Conservation (phyloP, 495 filamentous ascomycete species). For the Penicillium roqueforti region DNA sequence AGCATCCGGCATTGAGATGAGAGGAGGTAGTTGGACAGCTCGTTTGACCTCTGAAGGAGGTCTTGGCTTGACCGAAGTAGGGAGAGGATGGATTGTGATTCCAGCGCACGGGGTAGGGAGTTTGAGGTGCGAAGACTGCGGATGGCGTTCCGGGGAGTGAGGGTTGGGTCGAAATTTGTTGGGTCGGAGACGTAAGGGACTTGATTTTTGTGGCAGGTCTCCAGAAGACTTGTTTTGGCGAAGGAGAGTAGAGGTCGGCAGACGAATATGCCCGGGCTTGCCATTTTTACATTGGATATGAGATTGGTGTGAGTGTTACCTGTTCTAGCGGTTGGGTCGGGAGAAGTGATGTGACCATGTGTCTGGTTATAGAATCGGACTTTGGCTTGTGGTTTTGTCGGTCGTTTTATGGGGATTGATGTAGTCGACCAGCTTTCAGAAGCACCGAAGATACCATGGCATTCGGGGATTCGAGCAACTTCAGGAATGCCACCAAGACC, state of each 20-base stretch:
- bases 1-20: slow-evolving; percentile 31
- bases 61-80: slow-evolving; percentile 40
- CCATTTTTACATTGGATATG: slow-evolving; percentile 36
- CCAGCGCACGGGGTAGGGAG: slow-evolving; percentile 64
- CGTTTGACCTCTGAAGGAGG: slow-evolving; percentile 24
- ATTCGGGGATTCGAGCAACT: slow-evolving; percentile 72
- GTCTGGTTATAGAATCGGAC: slow-evolving; percentile 12
- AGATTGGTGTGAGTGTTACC: not conserved
- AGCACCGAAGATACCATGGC: slow-evolving; percentile 66
- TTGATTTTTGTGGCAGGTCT: slow-evolving; percentile 62
- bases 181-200: slow-evolving; percentile 77
- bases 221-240: slow-evolving; percentile 64
- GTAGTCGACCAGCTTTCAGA: slow-evolving; percentile 57
- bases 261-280: slow-evolving; percentile 66
- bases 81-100: slow-evolving; percentile 57
- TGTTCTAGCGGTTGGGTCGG: not conserved
- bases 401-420: slow-evolving; percentile 6
- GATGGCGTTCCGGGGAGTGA: slow-evolving; percentile 77
- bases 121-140: slow-evolving; percentile 58
- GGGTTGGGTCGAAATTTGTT: slow-evolving; percentile 76
- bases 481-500: slow-evolving; percentile 67
- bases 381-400: not conserved
- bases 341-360: slow-evolving; percentile 9
- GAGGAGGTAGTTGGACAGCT: slow-evolving; percentile 37
- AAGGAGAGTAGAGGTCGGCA: slow-evolving; percentile 73